Evolutionary conservation across 495 filamentous ascomycete genomes (phyloP).

Genomic region (Articulospora tetracladia): DNA sequence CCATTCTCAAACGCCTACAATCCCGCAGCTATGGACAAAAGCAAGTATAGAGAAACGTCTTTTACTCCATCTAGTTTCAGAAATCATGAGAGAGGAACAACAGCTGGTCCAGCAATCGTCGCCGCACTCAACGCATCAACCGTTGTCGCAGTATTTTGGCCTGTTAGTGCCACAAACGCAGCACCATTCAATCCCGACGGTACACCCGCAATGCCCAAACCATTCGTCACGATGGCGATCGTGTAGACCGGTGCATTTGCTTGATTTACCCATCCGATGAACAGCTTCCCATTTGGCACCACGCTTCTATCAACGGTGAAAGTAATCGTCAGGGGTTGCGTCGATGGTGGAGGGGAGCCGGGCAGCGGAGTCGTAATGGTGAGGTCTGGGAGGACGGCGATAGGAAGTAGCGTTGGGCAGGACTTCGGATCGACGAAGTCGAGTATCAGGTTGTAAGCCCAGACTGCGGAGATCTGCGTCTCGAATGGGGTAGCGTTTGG

Average conservation of each 20-base stretch:
- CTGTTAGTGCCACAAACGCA: slow-evolving; percentile 13
- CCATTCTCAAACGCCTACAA: too few species aligned
- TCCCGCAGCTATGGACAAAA: too few species aligned
- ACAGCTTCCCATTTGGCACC: slow-evolving; percentile 11
- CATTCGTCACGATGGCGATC: slow-evolving; percentile 11
- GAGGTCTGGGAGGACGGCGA: slow-evolving; percentile 6
- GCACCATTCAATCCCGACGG: slow-evolving; percentile 10
- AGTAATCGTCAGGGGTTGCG: slow-evolving; percentile 6
- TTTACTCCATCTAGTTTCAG: too few species aligned
- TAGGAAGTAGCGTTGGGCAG: slow-evolving; percentile 3
- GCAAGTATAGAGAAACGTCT: too few species aligned
- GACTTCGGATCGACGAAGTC: slow-evolving; percentile 13
- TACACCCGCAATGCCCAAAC: slow-evolving; percentile 6
- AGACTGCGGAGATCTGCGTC: slow-evolving; percentile 12
- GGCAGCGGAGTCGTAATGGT: slow-evolving; percentile 1
- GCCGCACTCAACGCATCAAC: slow-evolving; percentile 9
- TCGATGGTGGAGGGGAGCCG: neutral
- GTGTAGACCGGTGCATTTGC: slow-evolving; percentile 17
- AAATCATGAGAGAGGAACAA: slow-evolving; percentile 16
- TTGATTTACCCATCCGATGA: slow-evolving; percentile 17
- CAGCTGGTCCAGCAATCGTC: slow-evolving; percentile 10
- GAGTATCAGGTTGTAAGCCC: slow-evolving; percentile 17
- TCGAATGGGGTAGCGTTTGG: slow-evolving; percentile 16
- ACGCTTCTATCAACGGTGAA: slow-evolving; percentile 2
- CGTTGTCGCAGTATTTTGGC: slow-evolving; percentile 13